These are phyloP conservation scores for Gentiana dahurica DNA, from an alignment of 257 asterid species.

Conservation along the genomic window DNA sequence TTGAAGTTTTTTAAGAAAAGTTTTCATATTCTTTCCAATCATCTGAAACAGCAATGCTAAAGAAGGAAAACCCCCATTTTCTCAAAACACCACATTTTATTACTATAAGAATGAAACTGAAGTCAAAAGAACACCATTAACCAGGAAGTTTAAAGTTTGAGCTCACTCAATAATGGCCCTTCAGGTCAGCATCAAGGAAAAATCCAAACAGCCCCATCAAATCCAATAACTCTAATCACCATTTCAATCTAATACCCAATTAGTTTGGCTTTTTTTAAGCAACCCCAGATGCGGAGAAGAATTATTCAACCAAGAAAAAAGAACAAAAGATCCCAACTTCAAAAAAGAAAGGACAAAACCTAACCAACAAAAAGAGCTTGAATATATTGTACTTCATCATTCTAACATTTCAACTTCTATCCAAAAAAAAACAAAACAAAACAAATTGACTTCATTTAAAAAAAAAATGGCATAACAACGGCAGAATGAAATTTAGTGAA, in stretches of 20 bases:
- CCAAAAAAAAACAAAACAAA: constrained; percentile 3
- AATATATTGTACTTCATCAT: neutral
- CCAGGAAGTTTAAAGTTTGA: constrained; percentile 16
- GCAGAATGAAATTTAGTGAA: constrained; percentile 4
- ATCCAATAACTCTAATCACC: constrained; percentile 18
- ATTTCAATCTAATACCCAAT: constrained; percentile 11
- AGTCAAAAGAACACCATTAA: constrained; percentile 14
- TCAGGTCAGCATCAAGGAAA: constrained; percentile 30
- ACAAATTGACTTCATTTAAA: too few relatives aligned
- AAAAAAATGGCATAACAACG: neutral
- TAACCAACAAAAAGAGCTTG: constrained; percentile 3
- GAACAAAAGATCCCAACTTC: constrained; percentile 19
- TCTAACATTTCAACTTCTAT: constrained; percentile 19
- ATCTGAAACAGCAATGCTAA: constrained; percentile 36
- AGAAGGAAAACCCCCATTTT: constrained; percentile 23
- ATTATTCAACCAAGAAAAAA: too few relatives aligned
- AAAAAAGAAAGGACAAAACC: constrained; percentile 14
- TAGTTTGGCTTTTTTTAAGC: constrained; percentile 15
- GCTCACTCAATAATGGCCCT: constrained; percentile 24
- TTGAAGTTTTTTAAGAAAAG: constrained; percentile 71
- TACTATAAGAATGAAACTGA: constrained; percentile 37
- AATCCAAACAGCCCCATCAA: constrained; percentile 21
- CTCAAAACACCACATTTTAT: constrained; percentile 49
- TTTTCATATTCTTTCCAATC: constrained; percentile 47
- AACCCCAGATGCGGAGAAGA: constrained; percentile 18